Evolutionary conservation across 305 asterid genomes (phyloP), one percentile per base, ranked within the genome.

Genomic region (Ilex paraguariensis): DNA sequence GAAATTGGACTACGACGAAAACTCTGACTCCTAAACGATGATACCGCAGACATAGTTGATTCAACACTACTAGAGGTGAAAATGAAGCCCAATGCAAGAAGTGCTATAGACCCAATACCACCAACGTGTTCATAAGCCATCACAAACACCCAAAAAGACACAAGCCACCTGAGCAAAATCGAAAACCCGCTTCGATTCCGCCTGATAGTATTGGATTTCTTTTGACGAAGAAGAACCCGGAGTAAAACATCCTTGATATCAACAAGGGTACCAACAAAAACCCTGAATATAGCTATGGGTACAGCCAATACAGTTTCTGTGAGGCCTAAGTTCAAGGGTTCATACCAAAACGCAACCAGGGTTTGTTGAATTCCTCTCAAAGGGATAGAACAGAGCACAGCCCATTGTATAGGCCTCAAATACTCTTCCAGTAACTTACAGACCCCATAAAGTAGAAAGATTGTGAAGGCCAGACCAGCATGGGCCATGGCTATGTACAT

Each of bases 401-500:
- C 99, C 97, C 97, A 93, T 57, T 86, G 71, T 30, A 93, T 83
- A 13, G 99, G 96, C 55, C 97, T 68, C 44, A 87, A 56, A 74
- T 86, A 93, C 74, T 88, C 88, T 66, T 90, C 89, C 13, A 93
- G 90, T 60, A 93, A 85, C 65, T 79, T 90, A 59, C 78, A 84
- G 40, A 93, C 89, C 10, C 87, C 96, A 62, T 77, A 93, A 15
- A 93, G 79, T 44, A 83, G 66, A 60, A 90, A 82, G 33, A 90
- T 63, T 13, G 81, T 62, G 72, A 93, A 77, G 31, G 90, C 95
- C 13, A 93, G 71, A 7, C 96, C 96, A 13, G 93, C 95, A 71
- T 93, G 96, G 21, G 99, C 99, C 96, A 93, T 87, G 75, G 99
- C 83, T 75, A 90, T 93, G 81, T 86, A 93, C 64, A 93, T 79